Evolutionary conservation across 225 moss, liverwort and hornwort genomes (phyloP).

Genomic region (Anthoceros angustus): DNA sequence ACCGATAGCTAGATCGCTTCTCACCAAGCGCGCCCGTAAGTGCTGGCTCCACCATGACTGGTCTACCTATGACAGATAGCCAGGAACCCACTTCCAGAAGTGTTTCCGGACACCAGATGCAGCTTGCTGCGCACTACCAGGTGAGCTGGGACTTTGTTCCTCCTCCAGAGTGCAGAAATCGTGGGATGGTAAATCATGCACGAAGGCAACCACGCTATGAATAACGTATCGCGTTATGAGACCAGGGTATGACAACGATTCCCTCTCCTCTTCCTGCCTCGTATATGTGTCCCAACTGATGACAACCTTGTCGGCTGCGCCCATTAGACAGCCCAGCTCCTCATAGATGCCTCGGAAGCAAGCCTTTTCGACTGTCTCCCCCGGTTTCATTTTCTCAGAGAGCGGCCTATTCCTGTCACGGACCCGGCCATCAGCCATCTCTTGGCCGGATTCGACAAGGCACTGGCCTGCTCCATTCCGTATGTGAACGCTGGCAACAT

Average conservation of each 20-base stretch:
- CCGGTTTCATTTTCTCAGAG: conserved; percentile 84
- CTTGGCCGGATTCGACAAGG: conserved; percentile 66
- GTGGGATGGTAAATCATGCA: conserved; percentile 43
- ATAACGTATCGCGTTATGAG: conserved; percentile 61
- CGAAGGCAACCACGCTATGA: conserved; percentile 61
- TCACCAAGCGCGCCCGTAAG: too few relatives aligned
- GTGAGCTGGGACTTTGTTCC: conserved; percentile 21
- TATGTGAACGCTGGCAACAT: conserved; percentile 73
- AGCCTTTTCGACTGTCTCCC: conserved; percentile 57
- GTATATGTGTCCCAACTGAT: conserved; percentile 50
- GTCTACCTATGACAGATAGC: conserved; percentile 6
- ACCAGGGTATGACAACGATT: conserved; percentile 82
- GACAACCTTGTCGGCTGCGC: conserved; percentile 36
- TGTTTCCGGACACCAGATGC: conserved; percentile 23
- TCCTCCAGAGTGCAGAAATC: conserved; percentile 67
- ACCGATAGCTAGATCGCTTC: too few relatives aligned
- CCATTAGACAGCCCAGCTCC: conserved; percentile 68
- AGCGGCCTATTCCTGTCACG: conserved; percentile 66
- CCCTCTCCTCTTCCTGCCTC: conserved; percentile 62
- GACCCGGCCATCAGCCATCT: conserved; percentile 68
- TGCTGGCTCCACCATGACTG: too few relatives aligned
- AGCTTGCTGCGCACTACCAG: conserved; percentile 9
- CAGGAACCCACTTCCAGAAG: conserved; percentile 39
- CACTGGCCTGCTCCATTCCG: conserved; percentile 42
- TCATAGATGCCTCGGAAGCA: conserved; percentile 73